Evolutionary conservation across 192 early-diverging fungal species (phyloP), one percentile per base, ranked within the genome.

Genomic region (Phlyctochytrium bullatum): DNA sequence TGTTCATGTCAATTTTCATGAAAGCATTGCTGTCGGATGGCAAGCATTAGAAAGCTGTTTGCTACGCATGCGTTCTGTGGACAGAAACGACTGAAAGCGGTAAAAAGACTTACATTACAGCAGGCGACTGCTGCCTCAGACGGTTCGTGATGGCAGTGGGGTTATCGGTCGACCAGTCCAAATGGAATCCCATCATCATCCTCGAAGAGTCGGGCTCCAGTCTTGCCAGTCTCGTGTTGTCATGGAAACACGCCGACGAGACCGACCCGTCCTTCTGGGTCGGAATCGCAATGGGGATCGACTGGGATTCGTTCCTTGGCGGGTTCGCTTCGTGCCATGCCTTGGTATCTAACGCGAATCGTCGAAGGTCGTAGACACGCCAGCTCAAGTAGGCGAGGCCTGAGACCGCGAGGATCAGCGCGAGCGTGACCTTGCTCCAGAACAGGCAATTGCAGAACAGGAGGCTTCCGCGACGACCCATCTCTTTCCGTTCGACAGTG

Each of bases 131-230:
- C 4, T 40, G 60, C n/a, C 35, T 35, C 30, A 76, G 31, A 54
- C 67, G 67, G 28, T 36, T n/a, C 23, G 31, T 54, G 33, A 76
- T 31, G 3, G 17, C 3, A 2, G 58, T 32, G 10, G 74, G 74
- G 25, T 65, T 75, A 31, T 64, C 61, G 32, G 33, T 34, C 28
- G 14, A 4, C 74, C 74, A 76, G 63, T 76, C 66, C 40, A 75
- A 34, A 24, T 28, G 23, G 67, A 76, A 76, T 24, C 74, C 74
- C 14, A 76, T 31, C 28, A 62, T 28, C 36, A 53, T 16, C n/a
- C 25, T 24, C 2, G 28, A 17, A 16, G 16, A 47, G 33, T 36
- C 62, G 16, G 65, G 64, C 64, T 75, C 73, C 3, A 75, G 50
- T 12, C 68, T 12, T 4, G 73, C 73, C 6, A 34, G 54, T 17